phyloP scores from a whole-genome alignment of 2,329 filamentous ascomycete genomes.

The Penicillium oxalicum region DNA sequence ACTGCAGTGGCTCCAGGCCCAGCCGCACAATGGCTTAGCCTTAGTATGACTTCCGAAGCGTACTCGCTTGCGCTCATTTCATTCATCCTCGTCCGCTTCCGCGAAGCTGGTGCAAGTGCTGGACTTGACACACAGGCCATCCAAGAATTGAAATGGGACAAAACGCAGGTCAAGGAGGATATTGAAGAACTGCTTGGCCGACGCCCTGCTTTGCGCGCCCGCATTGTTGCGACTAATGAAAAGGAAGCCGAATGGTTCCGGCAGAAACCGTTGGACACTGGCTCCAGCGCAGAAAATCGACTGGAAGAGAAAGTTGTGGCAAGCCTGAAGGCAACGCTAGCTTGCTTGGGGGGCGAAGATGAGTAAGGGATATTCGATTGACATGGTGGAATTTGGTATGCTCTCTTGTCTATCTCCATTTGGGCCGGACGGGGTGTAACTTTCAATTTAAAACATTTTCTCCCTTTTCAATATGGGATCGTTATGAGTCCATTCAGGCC shows the following conservation, averaged over 20 bases:
- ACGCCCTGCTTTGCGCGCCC: conserved; percentile 61
- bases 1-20: conserved; percentile 40
- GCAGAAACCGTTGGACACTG: conserved; percentile 36
- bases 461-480: no score
- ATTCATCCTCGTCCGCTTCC: conserved; percentile 63
- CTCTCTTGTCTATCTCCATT: no score
- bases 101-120: conserved; percentile 56
- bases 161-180: conserved; percentile 66
- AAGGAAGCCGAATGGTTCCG: conserved; percentile 61
- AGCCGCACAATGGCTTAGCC: conserved; percentile 59
- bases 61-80: conserved; percentile 73
- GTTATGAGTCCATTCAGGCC: no score
- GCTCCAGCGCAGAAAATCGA: conserved; percentile 52
- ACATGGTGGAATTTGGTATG: no score
- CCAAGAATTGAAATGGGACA: conserved; percentile 69
- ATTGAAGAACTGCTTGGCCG: conserved; percentile 74
- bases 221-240: conserved; percentile 66
- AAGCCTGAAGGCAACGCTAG: conserved; percentile 56
- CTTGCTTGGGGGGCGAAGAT: conserved; percentile 38
- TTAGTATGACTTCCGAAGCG: conserved; percentile 68
- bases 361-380: conserved; percentile 3
- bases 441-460: no score
- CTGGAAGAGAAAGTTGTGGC: conserved; percentile 70
- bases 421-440: no score
- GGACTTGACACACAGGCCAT: conserved; percentile 58